Conservation (phyloP, 305 asterid genomes). For the Fraxinus xanthoxyloides region DNA sequence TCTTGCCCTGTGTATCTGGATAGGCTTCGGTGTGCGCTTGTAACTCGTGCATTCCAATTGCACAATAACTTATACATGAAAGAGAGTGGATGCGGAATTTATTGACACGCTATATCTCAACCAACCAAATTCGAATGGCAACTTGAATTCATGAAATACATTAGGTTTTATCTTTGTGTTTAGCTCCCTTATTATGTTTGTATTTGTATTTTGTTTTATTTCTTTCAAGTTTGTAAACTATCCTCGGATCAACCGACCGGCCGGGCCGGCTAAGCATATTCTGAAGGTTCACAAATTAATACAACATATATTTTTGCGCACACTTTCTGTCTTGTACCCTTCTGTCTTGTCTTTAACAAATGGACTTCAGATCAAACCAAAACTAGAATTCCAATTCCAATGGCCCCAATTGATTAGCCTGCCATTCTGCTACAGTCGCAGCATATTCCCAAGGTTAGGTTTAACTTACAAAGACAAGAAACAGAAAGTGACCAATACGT, state of each 20-base stretch:
- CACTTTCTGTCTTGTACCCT: neutral
- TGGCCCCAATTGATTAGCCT: constrained; percentile 13
- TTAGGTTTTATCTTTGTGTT: no score
- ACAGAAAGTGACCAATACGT: neutral
- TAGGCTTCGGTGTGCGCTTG: no score
- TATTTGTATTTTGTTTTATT: no score
- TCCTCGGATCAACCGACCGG: neutral
- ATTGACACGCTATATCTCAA: no score
- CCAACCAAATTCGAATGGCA: no score
- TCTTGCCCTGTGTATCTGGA: no score
- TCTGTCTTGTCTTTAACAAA: neutral
- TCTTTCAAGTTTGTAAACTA: neutral
- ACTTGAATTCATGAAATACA: no score
- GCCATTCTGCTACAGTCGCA: constrained; percentile 22
- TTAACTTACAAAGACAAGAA: constrained; percentile 16
- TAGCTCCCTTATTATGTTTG: no score
- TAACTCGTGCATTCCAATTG: no score
- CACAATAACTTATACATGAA: no score
- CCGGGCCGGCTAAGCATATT: neutral
- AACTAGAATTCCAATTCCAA: neutral
- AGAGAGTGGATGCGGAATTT: no score
- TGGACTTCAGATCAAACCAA: neutral
- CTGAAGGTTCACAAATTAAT: neutral
- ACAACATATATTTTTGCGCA: neutral
- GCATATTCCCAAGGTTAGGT: constrained; percentile 28